Percentiles rank a stretch among this genome's conserved stretches.
Conservation (phyloP, 1,284 basidiomycete genomes). For the Ceratobasidium theobromae region DNA sequence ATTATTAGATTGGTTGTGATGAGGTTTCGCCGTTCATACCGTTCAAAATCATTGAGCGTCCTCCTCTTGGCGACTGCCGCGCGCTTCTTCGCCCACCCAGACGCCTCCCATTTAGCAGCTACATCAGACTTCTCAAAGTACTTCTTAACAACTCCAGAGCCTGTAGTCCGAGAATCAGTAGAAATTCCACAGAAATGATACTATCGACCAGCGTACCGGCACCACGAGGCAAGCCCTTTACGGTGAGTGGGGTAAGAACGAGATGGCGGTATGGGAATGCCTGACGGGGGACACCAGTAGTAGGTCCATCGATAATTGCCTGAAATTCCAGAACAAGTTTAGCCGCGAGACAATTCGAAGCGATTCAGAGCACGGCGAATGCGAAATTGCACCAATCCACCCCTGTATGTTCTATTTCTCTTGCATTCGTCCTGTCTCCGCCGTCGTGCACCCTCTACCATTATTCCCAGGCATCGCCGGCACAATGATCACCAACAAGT, state of each 20-base stretch:
- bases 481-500: background rate
- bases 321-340: too few relatives aligned
- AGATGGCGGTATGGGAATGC: conserved; percentile 90
- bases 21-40: conserved; percentile 44
- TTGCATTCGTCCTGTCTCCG: too few relatives aligned
- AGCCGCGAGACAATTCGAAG: too few relatives aligned
- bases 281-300: conserved; percentile 89
- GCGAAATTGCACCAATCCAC: too few relatives aligned
- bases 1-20: background rate
- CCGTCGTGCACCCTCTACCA: too few relatives aligned
- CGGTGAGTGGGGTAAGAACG: conserved; percentile 83
- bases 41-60: conserved; percentile 86
- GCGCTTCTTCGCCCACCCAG: conserved; percentile 90
- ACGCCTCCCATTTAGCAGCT: conserved; percentile 74
- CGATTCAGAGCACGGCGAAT: too few relatives aligned
- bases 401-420: too few relatives aligned
- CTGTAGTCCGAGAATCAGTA: background rate
- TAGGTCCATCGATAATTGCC: conserved; percentile 96
- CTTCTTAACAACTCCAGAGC: conserved; percentile 79
- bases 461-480: background rate
- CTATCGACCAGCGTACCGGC: conserved; percentile 54
- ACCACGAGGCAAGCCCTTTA: conserved; percentile 85
- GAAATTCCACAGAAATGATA: background rate
- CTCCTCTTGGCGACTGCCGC: conserved; percentile 75
- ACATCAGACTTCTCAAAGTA: conserved; percentile 80